A percentile compares a stretch with the other conserved stretches of the same genome.
Conservation (phyloP, 306 rosid genomes). For the Cicer pinnatifidum region DNA sequence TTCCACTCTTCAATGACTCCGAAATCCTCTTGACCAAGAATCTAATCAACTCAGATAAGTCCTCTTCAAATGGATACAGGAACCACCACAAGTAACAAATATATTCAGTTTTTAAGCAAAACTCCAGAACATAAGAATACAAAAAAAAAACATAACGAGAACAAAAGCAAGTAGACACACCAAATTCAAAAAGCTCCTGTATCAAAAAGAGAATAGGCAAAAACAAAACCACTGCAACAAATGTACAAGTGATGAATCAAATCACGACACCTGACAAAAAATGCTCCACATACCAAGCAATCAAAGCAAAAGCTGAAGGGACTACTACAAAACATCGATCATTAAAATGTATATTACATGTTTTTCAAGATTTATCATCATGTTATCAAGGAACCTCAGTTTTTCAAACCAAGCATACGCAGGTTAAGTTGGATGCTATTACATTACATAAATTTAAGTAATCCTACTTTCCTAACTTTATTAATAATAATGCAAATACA, state of each 20-base stretch:
- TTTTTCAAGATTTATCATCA: slow-evolving; percentile 6
- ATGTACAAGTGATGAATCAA: neutral
- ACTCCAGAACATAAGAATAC: slow-evolving; percentile 49
- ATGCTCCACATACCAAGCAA: slow-evolving; percentile 1
- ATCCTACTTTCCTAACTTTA: neutral
- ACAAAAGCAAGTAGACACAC: slow-evolving; percentile 25
- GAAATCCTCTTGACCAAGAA: slow-evolving; percentile 66
- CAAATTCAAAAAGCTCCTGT: slow-evolving; percentile 7
- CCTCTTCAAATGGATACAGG: slow-evolving; percentile 77
- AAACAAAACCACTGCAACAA: slow-evolving; percentile 12
- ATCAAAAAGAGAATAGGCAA: neutral
- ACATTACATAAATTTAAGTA: neutral
- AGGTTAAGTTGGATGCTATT: neutral
- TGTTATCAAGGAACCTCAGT: slow-evolving; percentile 13
- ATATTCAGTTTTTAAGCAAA: slow-evolving; percentile 57
- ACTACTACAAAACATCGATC: neutral
- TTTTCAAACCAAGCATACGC: slow-evolving; percentile 21
- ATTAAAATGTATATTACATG: neutral
- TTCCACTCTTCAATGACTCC: slow-evolving; percentile 51
- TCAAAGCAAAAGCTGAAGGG: neutral
- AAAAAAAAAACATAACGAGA: slow-evolving; percentile 35
- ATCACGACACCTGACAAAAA: slow-evolving; percentile 14
- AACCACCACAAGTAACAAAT: slow-evolving; percentile 71
- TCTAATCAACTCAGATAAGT: slow-evolving; percentile 55
- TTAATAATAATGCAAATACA: neutral